These are phyloP conservation scores for Chlorella sorokiniana DNA, from an alignment of 139 green algal genomes.

Conservation along the genomic window DNA sequence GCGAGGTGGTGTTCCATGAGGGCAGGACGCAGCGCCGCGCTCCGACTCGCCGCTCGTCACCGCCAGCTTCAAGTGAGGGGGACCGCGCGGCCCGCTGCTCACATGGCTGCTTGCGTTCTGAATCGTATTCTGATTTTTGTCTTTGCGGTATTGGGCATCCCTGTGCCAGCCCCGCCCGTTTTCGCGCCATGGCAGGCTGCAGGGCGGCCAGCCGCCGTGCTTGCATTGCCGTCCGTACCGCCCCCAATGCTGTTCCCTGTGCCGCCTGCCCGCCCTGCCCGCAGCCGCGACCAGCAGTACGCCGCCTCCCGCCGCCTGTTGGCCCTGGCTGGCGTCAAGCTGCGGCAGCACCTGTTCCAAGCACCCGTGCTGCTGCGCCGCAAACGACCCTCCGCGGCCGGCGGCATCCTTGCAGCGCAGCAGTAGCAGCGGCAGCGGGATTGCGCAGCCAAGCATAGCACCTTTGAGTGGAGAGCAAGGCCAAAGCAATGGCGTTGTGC, in stretches of 20 bases:
- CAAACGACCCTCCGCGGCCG: slow-evolving; percentile 22
- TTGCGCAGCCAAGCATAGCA: not conserved
- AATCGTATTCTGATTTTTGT: too few relatives aligned
- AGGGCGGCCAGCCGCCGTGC: too few relatives aligned
- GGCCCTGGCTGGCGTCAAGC: slow-evolving; percentile 69
- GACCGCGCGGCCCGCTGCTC: too few relatives aligned
- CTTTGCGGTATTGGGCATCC: too few relatives aligned
- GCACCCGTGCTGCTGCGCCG: slow-evolving; percentile 35
- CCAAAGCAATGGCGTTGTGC: too few relatives aligned
- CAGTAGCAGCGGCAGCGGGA: not conserved
- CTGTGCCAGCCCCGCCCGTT: too few relatives aligned
- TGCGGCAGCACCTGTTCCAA: slow-evolving; percentile 70
- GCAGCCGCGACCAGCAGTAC: slow-evolving; percentile 66
- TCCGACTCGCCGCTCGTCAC: not conserved
- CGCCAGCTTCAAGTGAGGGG: slow-evolving; percentile 20
- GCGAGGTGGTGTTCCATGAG: slow-evolving; percentile 91
- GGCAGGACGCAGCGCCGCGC: slow-evolving; percentile 43
- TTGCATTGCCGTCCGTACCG: too few relatives aligned
- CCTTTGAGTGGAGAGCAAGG: too few relatives aligned
- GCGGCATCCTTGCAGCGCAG: not conserved
- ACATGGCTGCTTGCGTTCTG: too few relatives aligned
- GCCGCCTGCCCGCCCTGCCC: not conserved
- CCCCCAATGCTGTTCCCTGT: not conserved
- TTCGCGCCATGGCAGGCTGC: too few relatives aligned
- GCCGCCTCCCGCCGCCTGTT: slow-evolving; percentile 70